Evolutionary conservation across 2,329 filamentous ascomycete species (phyloP).

Genomic region (Neophaeococcomyces mojaviensis): DNA sequence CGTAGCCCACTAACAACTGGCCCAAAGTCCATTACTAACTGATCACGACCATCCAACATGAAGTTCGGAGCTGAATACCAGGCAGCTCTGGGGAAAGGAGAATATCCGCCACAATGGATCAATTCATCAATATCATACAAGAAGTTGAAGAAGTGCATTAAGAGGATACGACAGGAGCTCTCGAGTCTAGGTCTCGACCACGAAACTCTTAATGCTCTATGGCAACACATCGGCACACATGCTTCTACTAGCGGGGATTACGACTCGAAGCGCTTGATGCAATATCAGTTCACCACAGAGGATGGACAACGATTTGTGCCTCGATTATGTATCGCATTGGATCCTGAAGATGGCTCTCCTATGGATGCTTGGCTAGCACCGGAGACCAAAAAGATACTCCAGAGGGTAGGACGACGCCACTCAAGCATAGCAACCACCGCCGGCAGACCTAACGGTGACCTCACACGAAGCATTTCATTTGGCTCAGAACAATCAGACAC

Average conservation of each 20-base stretch:
- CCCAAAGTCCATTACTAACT: not conserved
- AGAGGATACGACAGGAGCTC: constrained; percentile 67
- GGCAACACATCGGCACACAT: constrained; percentile 41
- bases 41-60: constrained; percentile 45
- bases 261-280: constrained; percentile 31
- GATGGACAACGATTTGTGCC: constrained; percentile 48
- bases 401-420: constrained; percentile 39
- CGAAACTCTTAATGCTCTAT: constrained; percentile 61
- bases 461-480: not conserved
- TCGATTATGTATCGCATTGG: constrained; percentile 62
- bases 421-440: not conserved
- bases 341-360: constrained; percentile 58
- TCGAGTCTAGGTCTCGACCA: constrained; percentile 62
- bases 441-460: not conserved
- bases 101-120: constrained; percentile 65
- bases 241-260: not conserved
- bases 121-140: constrained; percentile 74
- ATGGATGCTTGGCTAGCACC: constrained; percentile 62
- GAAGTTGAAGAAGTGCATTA: constrained; percentile 82
- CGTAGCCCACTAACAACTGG: not conserved
- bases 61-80: constrained; percentile 80
- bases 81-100: constrained; percentile 60
- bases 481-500: constrained; percentile 1
- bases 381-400: constrained; percentile 56
- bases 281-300: constrained; percentile 49